These are phyloP conservation scores for Bipolaris victoriae DNA, from an alignment of 2,329 filamentous ascomycete species.

Conservation along the genomic window DNA sequence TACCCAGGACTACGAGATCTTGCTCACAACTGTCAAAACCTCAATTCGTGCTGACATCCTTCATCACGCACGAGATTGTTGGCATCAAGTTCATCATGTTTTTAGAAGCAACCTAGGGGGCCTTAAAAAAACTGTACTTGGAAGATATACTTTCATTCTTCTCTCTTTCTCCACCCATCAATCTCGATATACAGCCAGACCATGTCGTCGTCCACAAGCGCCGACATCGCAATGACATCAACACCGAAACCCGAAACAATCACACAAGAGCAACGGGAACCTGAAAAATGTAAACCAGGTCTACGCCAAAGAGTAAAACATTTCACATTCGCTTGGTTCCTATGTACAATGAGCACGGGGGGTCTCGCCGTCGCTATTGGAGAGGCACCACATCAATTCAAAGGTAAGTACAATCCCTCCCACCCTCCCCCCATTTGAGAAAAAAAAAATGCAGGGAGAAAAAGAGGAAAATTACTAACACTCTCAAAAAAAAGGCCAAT, in stretches of 20 bases:
- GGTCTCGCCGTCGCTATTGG: constrained; percentile 53
- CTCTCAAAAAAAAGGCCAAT: constrained; percentile 45
- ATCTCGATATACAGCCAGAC: neutral
- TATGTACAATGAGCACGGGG: constrained; percentile 55
- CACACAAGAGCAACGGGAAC: neutral
- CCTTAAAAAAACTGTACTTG: neutral
- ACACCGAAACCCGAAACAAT: neutral
- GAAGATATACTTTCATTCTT: neutral
- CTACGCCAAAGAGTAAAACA: constrained; percentile 38
- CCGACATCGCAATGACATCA: neutral
- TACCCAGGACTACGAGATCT: neutral
- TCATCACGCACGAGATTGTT: neutral
- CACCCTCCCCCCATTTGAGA: neutral
- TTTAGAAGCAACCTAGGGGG: neutral
- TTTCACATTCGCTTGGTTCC: constrained; percentile 56
- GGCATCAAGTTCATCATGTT: neutral
- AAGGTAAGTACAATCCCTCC: constrained; percentile 5
- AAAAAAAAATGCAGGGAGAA: neutral
- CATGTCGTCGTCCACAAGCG: neutral
- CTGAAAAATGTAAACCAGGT: constrained; percentile 6
- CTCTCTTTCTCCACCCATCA: neutral
- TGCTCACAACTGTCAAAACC: neutral
- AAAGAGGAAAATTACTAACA: neutral
- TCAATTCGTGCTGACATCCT: neutral
- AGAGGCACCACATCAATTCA: constrained; percentile 51